Evolutionary conservation across 331 rosid genomes (phyloP), one percentile per base, ranked within the genome.

Genomic region (Pyracantha coccinea): DNA sequence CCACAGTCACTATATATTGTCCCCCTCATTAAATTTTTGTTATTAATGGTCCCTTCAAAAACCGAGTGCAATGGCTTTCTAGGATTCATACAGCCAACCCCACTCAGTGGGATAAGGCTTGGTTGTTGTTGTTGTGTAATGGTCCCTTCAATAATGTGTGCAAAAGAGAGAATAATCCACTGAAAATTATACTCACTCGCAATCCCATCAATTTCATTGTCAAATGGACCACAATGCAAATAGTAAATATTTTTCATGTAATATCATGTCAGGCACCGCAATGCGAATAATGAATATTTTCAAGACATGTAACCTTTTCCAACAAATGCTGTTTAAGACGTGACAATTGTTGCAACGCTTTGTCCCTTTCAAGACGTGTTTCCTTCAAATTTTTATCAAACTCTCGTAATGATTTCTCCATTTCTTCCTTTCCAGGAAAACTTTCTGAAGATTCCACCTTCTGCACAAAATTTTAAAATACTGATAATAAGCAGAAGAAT

Each of bases 311-410:
- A 82, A 93, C 98, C 98, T 94, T 94, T 78, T 94, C 95, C 77
- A 94, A 78, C 78, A 94, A 88, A 86, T 94, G 99, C 72, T 94
- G 99, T 85, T 94, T 94, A 79, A 94, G 99, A 44, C 97, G 97
- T 60, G 91, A 57, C 89, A 94, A 80, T 74, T 87, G 77, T 65
- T 86, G 99, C 76, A 85, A 63, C 44, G 93, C 93, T 82, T 85
- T 94, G 81, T 94, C 97, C 88, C 86, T 91, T 74, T 90, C 94
- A 72, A 29, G 76, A 15, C 79, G 85, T 35, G 89, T 74, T 77
- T 87, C 93, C 85, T 83, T 88, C 82, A 91, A 83, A 74, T 91
- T 97, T 70, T 82, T 81, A 73, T 86, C 83, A 66, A 87, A 74
- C 75, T 85, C 87, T 78, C 80, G 86, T 82, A 91, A 60, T 66